Percentiles rank a stretch among this genome's conserved stretches.
Evolutionary conservation across 2,329 filamentous ascomycete genomes (phyloP).

Genomic region (Colletotrichum kahawae): DNA sequence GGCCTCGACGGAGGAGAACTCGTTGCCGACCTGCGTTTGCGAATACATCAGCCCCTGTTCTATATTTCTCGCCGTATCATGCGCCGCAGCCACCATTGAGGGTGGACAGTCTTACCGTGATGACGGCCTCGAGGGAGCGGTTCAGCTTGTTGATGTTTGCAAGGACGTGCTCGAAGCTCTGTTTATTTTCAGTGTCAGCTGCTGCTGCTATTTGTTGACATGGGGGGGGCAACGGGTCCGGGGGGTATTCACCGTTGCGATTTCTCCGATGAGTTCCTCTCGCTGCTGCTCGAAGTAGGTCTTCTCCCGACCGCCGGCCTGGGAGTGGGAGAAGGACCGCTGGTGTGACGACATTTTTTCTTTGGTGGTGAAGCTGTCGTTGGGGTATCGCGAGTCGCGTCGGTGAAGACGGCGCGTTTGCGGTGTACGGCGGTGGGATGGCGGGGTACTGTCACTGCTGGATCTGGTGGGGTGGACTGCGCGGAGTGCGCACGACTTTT

Average conservation of each 20-base stretch:
- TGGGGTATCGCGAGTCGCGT: not conserved
- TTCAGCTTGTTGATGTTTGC: slow-evolving; percentile 97
- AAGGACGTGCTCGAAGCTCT: slow-evolving; percentile 87
- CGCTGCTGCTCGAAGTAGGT: slow-evolving; percentile 80
- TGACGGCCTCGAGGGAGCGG: slow-evolving; percentile 87
- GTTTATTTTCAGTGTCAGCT: not conserved
- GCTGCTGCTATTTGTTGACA: not conserved
- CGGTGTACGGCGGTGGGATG: not conserved
- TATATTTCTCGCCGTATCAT: not conserved
- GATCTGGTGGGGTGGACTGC: not conserved
- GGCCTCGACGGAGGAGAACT: slow-evolving; percentile 95
- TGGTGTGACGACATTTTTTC: slow-evolving; percentile 21
- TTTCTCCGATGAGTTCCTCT: slow-evolving; percentile 72
- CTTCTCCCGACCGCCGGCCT: slow-evolving; percentile 43
- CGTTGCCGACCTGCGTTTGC: slow-evolving; percentile 77
- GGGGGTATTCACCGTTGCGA: slow-evolving; percentile 64
- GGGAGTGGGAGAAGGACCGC: slow-evolving; percentile 20
- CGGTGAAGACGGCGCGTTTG: not conserved
- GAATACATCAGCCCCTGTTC: accelerated
- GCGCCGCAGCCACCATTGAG: not conserved
- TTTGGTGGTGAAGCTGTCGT: not conserved
- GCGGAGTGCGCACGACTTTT: not conserved
- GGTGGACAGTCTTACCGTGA: slow-evolving; percentile 62
- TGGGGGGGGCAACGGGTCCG: not conserved
- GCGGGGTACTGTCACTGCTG: not conserved